phyloP scores from a whole-genome alignment of 2,329 filamentous ascomycete genomes.

The Elsinoe fawcettii region DNA sequence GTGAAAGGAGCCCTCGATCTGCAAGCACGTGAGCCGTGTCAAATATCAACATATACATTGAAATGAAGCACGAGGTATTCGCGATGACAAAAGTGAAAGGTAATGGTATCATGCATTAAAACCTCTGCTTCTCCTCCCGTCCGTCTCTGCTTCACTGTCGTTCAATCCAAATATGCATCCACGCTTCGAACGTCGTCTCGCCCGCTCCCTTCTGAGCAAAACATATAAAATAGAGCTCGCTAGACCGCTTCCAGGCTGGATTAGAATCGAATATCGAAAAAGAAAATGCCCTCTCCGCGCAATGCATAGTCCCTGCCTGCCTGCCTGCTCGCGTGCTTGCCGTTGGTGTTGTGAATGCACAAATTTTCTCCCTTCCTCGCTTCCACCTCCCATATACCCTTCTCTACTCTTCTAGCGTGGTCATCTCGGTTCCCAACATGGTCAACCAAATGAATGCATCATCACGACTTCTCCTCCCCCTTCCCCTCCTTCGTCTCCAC shows the following conservation, averaged over 20 bases:
- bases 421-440: too few species aligned
- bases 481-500: neutral
- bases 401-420: neutral
- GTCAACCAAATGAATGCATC: too few species aligned
- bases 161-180: neutral
- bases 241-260: neutral
- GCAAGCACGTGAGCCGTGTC: too few species aligned
- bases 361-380: neutral
- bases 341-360: neutral
- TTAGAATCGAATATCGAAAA: neutral
- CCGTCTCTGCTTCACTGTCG: neutral
- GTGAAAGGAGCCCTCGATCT: too few species aligned
- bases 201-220: neutral
- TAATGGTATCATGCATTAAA: slow-evolving; percentile 6
- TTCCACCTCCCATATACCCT: neutral
- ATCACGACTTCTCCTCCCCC: neutral
- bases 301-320: neutral
- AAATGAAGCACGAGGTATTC: too few species aligned
- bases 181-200: neutral
- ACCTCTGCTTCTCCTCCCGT: neutral
- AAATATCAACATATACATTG: too few species aligned
- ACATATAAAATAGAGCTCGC: neutral
- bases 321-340: neutral
- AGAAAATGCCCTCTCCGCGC: neutral
- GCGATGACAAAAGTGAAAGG: too few species aligned